A percentile compares a stretch with the other conserved stretches of the same genome.
Evolutionary conservation across 768 basidiomycete species (phyloP).

Genomic region (Termitomyces sp.): DNA sequence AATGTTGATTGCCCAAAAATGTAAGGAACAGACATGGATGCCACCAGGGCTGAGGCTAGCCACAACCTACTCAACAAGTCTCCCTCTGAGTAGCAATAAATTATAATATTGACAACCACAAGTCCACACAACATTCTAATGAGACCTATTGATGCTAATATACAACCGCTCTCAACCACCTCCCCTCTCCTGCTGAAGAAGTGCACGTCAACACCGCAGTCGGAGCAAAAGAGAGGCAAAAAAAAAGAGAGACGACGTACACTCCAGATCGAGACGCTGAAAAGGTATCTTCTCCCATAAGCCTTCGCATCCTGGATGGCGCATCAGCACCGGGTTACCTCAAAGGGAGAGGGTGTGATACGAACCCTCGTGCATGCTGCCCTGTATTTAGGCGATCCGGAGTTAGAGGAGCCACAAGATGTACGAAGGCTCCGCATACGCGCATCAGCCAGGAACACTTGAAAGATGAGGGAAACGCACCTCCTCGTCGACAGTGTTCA

Average conservation of each 20-base stretch:
- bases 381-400: slow-evolving; percentile 73
- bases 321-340: neutral
- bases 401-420: slow-evolving; percentile 87
- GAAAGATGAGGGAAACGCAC: slow-evolving; percentile 24
- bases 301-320: slow-evolving; percentile 46
- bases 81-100: no score
- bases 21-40: no score
- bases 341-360: neutral
- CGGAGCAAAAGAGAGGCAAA: slow-evolving; percentile 7
- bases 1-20: no score
- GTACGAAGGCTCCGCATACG: slow-evolving; percentile 30
- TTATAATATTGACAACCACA: no score
- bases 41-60: no score
- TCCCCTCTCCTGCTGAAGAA: slow-evolving; percentile 21
- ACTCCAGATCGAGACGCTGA: slow-evolving; percentile 74
- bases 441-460: neutral
- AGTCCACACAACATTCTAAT: no score
- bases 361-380: slow-evolving; percentile 66
- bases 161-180: no score
- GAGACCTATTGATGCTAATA: no score
- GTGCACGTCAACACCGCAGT: no score
- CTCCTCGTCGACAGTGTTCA: slow-evolving; percentile 83
- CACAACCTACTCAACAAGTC: no score
- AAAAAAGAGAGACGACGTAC: slow-evolving; percentile 39
- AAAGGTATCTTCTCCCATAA: slow-evolving; percentile 80